phyloP scores from a whole-genome alignment of 306 rosid species.

The Luffa acutangula region DNA sequence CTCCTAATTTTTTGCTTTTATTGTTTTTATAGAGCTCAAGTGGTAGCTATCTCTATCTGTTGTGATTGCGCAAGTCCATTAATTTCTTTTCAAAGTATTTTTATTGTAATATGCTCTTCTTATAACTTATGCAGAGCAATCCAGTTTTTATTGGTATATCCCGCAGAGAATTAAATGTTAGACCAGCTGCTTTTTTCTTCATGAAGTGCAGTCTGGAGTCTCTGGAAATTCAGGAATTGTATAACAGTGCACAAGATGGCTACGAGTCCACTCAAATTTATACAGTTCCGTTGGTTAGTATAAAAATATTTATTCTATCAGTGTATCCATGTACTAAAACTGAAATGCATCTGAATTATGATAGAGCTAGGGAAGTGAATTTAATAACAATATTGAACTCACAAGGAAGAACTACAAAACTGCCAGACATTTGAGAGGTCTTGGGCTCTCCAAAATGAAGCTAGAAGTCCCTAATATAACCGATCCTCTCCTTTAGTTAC shows the following conservation, averaged over 20 bases:
- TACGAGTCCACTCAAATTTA: conserved; percentile 83
- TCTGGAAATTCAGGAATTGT: conserved; percentile 51
- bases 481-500: background rate
- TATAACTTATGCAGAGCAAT: conserved; percentile 34
- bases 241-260: conserved; percentile 74
- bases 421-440: background rate
- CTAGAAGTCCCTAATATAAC: background rate
- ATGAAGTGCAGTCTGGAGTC: conserved; percentile 71
- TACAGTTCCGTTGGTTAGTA: conserved; percentile 63
- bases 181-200: conserved; percentile 77
- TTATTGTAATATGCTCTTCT: conserved; percentile 16
- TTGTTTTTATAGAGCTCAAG: background rate
- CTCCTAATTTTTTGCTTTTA: background rate
- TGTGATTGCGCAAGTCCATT: background rate
- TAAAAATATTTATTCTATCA: background rate
- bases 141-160: conserved; percentile 72
- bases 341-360: background rate
- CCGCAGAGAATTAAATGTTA: conserved; percentile 63
- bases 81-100: background rate
- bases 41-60: background rate
- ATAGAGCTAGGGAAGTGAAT: background rate
- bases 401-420: background rate
- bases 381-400: background rate
- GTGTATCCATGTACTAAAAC: background rate
- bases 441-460: background rate